Percentiles rank a stretch among this genome's conserved stretches.
Evolutionary conservation across 2,329 filamentous ascomycete species (phyloP).

Genomic region (Pseudocercospora pini-densiflorae): DNA sequence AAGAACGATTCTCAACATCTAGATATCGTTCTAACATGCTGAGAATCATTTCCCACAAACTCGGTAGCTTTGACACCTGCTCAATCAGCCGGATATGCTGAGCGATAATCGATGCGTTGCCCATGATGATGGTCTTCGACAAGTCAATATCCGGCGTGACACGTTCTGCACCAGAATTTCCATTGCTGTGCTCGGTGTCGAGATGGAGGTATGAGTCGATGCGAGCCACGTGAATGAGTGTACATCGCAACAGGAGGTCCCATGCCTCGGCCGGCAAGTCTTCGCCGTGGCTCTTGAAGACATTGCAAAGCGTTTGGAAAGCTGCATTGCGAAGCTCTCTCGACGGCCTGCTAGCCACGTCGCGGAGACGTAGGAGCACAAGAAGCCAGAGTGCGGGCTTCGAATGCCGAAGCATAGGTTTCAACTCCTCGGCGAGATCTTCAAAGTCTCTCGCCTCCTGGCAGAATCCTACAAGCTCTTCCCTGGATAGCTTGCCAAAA

Average conservation of each 20-base stretch:
- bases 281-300: conserved; percentile 89
- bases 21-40: conserved; percentile 65
- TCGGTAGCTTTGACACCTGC: conserved; percentile 67
- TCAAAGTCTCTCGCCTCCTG: conserved; percentile 27
- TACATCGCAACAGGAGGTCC: conserved; percentile 79
- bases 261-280: conserved; percentile 77
- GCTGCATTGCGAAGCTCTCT: conserved; percentile 83
- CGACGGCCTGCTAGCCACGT: conserved; percentile 71
- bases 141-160: conserved; percentile 56
- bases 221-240: conserved; percentile 76
- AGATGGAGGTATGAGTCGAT: conserved; percentile 42
- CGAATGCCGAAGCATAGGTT: conserved; percentile 17
- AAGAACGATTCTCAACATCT: conserved; percentile 43
- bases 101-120: conserved; percentile 73
- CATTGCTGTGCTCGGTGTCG: conserved; percentile 6
- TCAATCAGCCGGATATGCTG: conserved; percentile 77
- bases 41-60: conserved; percentile 77
- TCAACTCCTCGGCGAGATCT: conserved; percentile 29
- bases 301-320: conserved; percentile 86
- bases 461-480: conserved; percentile 39
- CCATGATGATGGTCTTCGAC: conserved; percentile 73
- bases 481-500: conserved; percentile 53
- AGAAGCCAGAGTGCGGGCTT: conserved; percentile 75
- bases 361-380: conserved; percentile 71
- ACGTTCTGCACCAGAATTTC: not conserved